phyloP scores from a whole-genome alignment of 306 rosid genomes.

The Ammopiptanthus mongolicus region DNA sequence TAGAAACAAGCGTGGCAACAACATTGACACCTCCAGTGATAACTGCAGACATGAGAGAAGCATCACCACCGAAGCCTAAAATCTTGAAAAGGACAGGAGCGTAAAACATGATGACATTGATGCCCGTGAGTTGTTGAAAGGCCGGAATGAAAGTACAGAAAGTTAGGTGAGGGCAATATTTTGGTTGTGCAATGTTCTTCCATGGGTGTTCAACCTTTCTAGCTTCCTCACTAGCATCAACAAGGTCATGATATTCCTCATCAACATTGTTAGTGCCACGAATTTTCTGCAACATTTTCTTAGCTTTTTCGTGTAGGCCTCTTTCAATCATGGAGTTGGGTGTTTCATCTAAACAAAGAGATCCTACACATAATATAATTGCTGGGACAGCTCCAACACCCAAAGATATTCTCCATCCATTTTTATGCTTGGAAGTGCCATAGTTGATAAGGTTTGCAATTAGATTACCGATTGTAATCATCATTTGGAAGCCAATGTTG shows the following conservation, averaged over 20 bases:
- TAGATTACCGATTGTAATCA: slow-evolving; percentile 28
- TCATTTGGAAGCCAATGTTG: slow-evolving; percentile 26
- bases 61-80: slow-evolving; percentile 20
- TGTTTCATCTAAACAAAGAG: slow-evolving; percentile 5
- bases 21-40: slow-evolving; percentile 23
- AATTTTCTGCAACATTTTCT: slow-evolving; percentile 10
- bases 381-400: slow-evolving; percentile 26
- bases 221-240: slow-evolving; percentile 26
- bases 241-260: slow-evolving; percentile 23
- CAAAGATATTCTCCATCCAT: slow-evolving; percentile 28
- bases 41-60: slow-evolving; percentile 29
- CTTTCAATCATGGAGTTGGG: slow-evolving; percentile 35
- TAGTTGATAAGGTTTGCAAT: slow-evolving; percentile 26
- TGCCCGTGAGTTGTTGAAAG: slow-evolving; percentile 32
- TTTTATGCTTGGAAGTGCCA: not conserved
- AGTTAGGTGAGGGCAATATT: slow-evolving; percentile 22
- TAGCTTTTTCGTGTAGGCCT: slow-evolving; percentile 11
- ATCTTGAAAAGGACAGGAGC: slow-evolving; percentile 27
- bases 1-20: slow-evolving; percentile 22
- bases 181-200: slow-evolving; percentile 4
- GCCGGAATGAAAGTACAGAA: slow-evolving; percentile 10
- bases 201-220: slow-evolving; percentile 11
- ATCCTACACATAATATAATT: not conserved
- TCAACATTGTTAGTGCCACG: slow-evolving; percentile 18
- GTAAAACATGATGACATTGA: slow-evolving; percentile 29